Base-by-base conservation (phyloP, 768 basidiomycete species). In the Boletus subparvulus region DNA sequence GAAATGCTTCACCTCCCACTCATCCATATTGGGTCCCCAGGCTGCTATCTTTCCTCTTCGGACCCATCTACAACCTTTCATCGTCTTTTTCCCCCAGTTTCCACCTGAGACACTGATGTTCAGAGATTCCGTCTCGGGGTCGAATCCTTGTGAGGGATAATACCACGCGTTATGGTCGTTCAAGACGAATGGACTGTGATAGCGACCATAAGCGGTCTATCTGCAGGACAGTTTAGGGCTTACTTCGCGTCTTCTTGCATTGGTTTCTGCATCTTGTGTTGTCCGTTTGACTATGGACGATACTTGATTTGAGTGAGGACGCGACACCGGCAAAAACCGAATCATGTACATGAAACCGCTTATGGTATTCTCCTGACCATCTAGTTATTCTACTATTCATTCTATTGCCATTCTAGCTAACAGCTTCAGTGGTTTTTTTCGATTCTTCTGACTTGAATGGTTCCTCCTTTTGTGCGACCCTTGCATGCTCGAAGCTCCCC, bases 81-180 rank as follows among this genome's bases (percentile, higher is more conserved):
- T 72, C 11, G 79, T 81, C 74, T 94, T 94, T 56, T 85, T 82
- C 3, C 92, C 92, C 90, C 92, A 94, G 62, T 94, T 94, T 36
- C 92, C 88, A 43, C 78, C 75, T 13, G 77, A 77, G 40, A 79
- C 72, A 33, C 78, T 77, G 52, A 77, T 71, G 50, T 72, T 61
- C 53, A 81, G 74, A 58, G 86, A 85, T 53, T 79, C 76, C 42
- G 85, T 84, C 58, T 87, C 85, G 16, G 85, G 85, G 55, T 82
- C 81, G 65, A 85, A 80, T 28, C 86, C 88, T 65, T 86, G 83
- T n/a, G 87, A 84, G 3, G 91, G 91, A 65, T 90, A 92, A 67
- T 90, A 92, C 88, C 89, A 93, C 21, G 82, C 78, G 64, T 90
- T 88, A 56, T 80, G 82, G 72, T 93, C 91, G 61, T 84, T 85